A percentile compares a stretch with the other conserved stretches of the same genome.
These are phyloP conservation scores for Graphium sp. DNA, from an alignment of 2,329 filamentous ascomycete genomes.

Conservation along the genomic window DNA sequence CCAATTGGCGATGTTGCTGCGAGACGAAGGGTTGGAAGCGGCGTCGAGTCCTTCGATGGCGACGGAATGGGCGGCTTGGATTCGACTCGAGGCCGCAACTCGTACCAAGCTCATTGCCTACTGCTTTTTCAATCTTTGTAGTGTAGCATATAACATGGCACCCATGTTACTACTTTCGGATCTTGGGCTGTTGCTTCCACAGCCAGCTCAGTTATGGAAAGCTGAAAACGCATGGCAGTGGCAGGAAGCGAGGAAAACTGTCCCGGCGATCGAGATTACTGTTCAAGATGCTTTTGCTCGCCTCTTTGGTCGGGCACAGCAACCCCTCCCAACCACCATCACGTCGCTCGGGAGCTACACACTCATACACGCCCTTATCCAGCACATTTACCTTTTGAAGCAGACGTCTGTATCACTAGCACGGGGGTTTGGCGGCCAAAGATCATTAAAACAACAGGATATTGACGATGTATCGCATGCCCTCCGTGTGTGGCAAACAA, in stretches of 20 bases:
- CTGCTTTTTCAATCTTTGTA: constrained; percentile 46
- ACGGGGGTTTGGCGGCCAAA: constrained; percentile 29
- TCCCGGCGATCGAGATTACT: constrained; percentile 30
- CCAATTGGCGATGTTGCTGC: constrained; percentile 36
- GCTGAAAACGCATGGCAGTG: constrained; percentile 41
- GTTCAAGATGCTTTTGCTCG: constrained; percentile 39
- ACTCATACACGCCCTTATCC: constrained; percentile 53
- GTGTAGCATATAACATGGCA: constrained; percentile 43
- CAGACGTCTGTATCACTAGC: constrained; percentile 37
- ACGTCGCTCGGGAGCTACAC: constrained; percentile 53
- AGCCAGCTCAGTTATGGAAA: constrained; percentile 37
- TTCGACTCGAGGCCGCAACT: constrained; percentile 36
- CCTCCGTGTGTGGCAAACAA: constrained; percentile 38
- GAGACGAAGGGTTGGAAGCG: constrained; percentile 36
- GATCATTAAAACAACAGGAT: constrained; percentile 34
- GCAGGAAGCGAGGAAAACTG: constrained; percentile 37
- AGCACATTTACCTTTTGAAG: constrained; percentile 55
- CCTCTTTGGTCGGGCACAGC: constrained; percentile 32
- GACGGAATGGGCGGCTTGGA: constrained; percentile 42
- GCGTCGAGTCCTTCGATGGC: constrained; percentile 26
- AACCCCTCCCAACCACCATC: constrained; percentile 29
- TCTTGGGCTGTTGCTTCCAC: constrained; percentile 35
- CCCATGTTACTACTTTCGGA: constrained; percentile 41
- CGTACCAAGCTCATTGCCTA: constrained; percentile 44
- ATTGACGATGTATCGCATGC: constrained; percentile 39